Evolutionary conservation across 2,329 filamentous ascomycete species (phyloP).

Genomic region (Endocalyx cinctus): DNA sequence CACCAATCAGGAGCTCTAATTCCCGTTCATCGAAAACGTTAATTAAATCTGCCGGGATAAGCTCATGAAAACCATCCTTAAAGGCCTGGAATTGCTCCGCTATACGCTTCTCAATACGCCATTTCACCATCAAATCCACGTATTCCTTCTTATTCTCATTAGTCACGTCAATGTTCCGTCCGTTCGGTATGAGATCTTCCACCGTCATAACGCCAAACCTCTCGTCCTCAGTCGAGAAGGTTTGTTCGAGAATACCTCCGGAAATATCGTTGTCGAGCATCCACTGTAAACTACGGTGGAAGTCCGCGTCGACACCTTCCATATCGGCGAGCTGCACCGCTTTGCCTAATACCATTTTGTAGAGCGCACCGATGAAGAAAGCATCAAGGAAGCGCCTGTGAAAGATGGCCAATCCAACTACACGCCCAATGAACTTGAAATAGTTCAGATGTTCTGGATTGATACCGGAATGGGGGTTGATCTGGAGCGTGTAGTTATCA

Average conservation of each 20-base stretch:
- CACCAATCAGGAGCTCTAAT: constrained; percentile 90
- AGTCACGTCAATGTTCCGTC: constrained; percentile 89
- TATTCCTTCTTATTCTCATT: constrained; percentile 99
- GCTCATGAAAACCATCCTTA: constrained; percentile 93
- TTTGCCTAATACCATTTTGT: constrained; percentile 99
- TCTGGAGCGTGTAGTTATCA: constrained; percentile 99
- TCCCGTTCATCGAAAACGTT: constrained; percentile 99
- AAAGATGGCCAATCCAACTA: constrained; percentile 96
- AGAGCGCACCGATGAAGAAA: constrained; percentile 97
- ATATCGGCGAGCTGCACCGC: constrained; percentile 88
- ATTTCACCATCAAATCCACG: constrained; percentile 96
- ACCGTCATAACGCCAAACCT: constrained; percentile 92
- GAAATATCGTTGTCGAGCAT: constrained; percentile 96
- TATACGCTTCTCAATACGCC: constrained; percentile 98
- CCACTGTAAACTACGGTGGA: constrained; percentile 95
- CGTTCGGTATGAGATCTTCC: constrained; percentile 87
- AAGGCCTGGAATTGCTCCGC: constrained; percentile 98
- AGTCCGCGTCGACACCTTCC: constrained; percentile 98
- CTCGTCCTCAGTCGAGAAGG: constrained; percentile 96
- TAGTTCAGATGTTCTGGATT: constrained; percentile 99
- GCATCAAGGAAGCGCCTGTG: constrained; percentile 95
- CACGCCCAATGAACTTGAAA: constrained; percentile 98
- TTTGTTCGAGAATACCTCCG: constrained; percentile 87
- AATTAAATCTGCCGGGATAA: constrained; percentile 92
- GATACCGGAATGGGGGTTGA: constrained; percentile 98